Evolutionary conservation across 345 rosid species (phyloP).

Genomic region (Camelina neglecta): DNA sequence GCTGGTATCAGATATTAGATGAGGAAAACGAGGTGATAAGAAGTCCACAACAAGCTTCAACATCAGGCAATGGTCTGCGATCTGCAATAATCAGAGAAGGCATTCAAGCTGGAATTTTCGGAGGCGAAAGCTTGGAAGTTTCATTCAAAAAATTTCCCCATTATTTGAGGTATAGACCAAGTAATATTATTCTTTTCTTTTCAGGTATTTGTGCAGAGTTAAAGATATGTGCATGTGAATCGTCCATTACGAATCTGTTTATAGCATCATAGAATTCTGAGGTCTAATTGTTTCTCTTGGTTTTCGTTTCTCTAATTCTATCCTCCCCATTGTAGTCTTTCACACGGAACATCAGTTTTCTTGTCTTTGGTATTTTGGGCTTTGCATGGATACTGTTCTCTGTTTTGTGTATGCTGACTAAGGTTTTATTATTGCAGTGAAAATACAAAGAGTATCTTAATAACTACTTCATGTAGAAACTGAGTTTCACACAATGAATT

Average conservation of each 20-base stretch:
- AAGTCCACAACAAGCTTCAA: conserved; percentile 67
- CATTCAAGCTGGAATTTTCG: conserved; percentile 75
- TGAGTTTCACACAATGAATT: too few species aligned
- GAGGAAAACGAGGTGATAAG: conserved; percentile 68
- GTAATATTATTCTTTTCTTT: conserved; percentile 17
- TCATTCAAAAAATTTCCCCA: conserved; percentile 87
- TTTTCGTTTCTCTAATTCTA: background rate
- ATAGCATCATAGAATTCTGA: conserved; percentile 4
- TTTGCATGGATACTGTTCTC: background rate
- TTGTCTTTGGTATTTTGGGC: too few species aligned
- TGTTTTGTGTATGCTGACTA: conserved; percentile 20
- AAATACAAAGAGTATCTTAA: conserved; percentile 73
- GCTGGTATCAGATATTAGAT: conserved; percentile 74
- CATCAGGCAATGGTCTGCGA: conserved; percentile 60
- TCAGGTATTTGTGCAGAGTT: background rate
- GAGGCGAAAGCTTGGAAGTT: conserved; percentile 69
- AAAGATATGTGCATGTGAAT: conserved; percentile 11
- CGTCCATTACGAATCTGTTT: conserved; percentile 11
- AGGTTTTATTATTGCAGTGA: conserved; percentile 56
- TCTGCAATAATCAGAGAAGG: conserved; percentile 66
- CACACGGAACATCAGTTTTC: too few species aligned
- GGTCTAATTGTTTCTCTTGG: too few species aligned
- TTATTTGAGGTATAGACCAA: conserved; percentile 68
- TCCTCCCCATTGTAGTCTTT: too few species aligned
- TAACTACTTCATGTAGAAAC: conserved; percentile 58